phyloP scores from a whole-genome alignment of 2,329 filamentous ascomycete genomes.

The Ambrosiella cleistominuta region DNA sequence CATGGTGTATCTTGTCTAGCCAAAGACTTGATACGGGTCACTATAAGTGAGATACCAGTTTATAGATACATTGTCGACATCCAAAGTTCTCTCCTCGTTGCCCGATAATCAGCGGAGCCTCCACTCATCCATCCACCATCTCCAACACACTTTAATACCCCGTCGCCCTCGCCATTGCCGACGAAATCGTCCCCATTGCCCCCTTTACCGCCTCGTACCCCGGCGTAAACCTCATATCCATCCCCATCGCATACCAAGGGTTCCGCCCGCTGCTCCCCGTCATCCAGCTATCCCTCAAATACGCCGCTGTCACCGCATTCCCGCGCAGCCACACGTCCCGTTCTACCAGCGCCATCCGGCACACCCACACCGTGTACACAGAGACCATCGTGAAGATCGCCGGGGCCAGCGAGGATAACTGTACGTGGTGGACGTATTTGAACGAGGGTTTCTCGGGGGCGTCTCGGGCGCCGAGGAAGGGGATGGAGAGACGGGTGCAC shows the following conservation, averaged over 20 bases:
- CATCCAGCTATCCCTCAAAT: not conserved
- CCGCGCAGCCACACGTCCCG: not conserved
- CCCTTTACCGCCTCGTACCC: not conserved
- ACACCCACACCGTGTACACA: not conserved
- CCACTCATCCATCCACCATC: not conserved
- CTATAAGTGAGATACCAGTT: no score
- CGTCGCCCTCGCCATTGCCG: not conserved
- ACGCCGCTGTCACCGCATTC: not conserved
- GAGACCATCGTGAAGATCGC: not conserved
- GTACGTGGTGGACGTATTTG: not conserved
- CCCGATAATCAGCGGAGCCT: no score
- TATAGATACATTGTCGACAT: no score
- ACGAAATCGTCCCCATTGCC: not conserved
- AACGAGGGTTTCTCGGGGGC: not conserved
- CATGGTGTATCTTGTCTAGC: no score
- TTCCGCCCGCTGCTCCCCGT: not conserved
- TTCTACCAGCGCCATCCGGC: not conserved
- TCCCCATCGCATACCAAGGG: not conserved
- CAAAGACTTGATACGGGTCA: no score
- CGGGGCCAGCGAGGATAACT: not conserved
- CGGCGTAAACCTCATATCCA: not conserved
- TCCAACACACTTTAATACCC: not conserved
- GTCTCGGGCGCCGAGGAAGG: not conserved
- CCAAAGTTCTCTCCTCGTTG: no score
- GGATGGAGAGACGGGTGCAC: not conserved